Evolutionary conservation across 2,329 filamentous ascomycete species (phyloP).

Genomic region (Colletotrichum nymphaeae): DNA sequence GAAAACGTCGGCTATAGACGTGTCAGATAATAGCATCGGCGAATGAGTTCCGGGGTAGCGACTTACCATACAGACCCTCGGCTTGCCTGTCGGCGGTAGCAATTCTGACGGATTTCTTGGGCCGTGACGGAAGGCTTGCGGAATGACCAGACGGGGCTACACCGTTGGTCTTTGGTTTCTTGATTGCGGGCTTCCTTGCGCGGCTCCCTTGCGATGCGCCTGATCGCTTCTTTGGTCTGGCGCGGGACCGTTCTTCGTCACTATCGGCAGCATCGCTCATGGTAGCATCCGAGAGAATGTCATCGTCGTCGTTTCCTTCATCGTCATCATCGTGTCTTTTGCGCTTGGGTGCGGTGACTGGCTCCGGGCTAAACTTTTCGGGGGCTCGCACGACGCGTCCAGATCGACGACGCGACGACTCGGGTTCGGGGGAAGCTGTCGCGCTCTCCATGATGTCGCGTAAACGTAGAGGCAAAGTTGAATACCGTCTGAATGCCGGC

Average conservation of each 20-base stretch:
- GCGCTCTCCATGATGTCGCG: conserved; percentile 60
- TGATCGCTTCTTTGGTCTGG: conserved; percentile 30
- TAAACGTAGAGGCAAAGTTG: neutral
- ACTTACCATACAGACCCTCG: conserved; percentile 67
- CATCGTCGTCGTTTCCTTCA: conserved; percentile 60
- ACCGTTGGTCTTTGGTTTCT: conserved; percentile 74
- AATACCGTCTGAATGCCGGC: neutral
- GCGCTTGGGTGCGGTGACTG: conserved; percentile 63
- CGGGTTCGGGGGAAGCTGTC: conserved; percentile 63
- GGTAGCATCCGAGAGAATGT: conserved; percentile 58
- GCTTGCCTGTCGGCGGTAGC: conserved; percentile 60
- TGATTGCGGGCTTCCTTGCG: conserved; percentile 68
- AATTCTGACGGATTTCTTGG: conserved; percentile 67
- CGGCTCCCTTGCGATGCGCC: conserved; percentile 51
- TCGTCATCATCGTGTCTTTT: conserved; percentile 65
- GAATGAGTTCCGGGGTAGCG: conserved; percentile 31
- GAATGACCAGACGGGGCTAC: conserved; percentile 46
- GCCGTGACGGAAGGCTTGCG: conserved; percentile 61
- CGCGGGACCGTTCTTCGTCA: conserved; percentile 43
- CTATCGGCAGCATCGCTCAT: conserved; percentile 61
- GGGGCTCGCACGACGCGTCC: conserved; percentile 74
- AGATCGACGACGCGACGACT: conserved; percentile 71
- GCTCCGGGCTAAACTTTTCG: conserved; percentile 69
- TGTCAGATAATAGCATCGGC: conserved; percentile 40
- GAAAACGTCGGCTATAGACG: conserved; percentile 69